Base-by-base conservation (phyloP, 306 rosid species). In the Ormosia semicastrata region DNA sequence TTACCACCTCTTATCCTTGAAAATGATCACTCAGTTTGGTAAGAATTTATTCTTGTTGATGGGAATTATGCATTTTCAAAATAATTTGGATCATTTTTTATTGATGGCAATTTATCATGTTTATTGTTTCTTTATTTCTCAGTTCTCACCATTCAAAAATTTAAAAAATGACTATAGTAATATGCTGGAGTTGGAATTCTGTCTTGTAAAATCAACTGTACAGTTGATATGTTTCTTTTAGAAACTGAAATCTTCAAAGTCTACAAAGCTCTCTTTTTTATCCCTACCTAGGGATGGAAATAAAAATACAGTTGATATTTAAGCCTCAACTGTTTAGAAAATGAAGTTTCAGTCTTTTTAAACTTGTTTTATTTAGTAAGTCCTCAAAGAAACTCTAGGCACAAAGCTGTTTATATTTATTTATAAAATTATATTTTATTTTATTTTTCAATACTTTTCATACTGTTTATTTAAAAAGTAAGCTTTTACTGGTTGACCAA, bases 11-110 rank as follows among this genome's bases (percentile, higher is more conserved):
- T 85, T 72, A 36, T 89, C 62, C 83, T 76, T 65, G 86, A 90
- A 59, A 95, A 89, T 30, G 97, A 93, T 49, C 76, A 11, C 71
- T 71, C 71, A 52, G 65, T 92, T 65, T 83, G 90, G 97, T 90
- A 84, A 77, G 83, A 37, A 0, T 53, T 75, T 32, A 65, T 78
- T 52, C 64, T 14, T 53, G 15, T 43, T n/a, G 72, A 30, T 54
- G 8, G 18, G 46, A 54, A 9, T 24, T 80, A 7, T 70, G 37
- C 41, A 46, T 43, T 54, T 41, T 15, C 13, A 14, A 32, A 44
- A n/a, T n/a, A 4, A 46, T 17, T 15, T 29, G 4, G 24, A 62
- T 14, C 3, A 17, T 41, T 10, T 7, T 4, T 15, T 8, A 11
- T 18, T 36, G 40, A 29, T 59, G 33, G 40, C 4, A 41, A 37